These are phyloP conservation scores for Candida neerlandica DNA, from an alignment of 1,139 yeast genomes.

Conservation along the genomic window DNA sequence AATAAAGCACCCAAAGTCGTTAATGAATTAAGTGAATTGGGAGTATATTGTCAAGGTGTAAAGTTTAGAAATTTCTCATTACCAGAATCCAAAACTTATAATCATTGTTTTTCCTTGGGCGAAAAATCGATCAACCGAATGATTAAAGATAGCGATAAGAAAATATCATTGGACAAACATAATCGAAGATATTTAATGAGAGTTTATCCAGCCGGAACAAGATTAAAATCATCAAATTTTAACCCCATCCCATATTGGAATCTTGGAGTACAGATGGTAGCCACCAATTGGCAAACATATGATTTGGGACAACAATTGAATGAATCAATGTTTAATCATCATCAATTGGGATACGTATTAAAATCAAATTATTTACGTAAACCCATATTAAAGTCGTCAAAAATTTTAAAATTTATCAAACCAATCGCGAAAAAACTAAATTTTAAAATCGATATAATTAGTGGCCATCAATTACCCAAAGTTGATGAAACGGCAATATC, in stretches of 20 bases:
- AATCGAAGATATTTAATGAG: constrained; percentile 77
- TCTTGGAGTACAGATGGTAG: constrained; percentile 90
- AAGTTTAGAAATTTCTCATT: constrained; percentile 81
- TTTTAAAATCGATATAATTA: no score
- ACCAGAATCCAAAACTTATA: constrained; percentile 79
- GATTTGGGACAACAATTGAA: constrained; percentile 91
- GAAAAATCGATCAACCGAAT: constrained; percentile 69
- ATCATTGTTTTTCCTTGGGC: constrained; percentile 85
- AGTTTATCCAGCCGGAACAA: constrained; percentile 79
- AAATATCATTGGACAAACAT: constrained; percentile 66
- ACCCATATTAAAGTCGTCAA: constrained; percentile 27
- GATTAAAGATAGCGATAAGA: constrained; percentile 60
- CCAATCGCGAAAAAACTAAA: constrained; percentile 60
- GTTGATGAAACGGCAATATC: constrained; percentile 30
- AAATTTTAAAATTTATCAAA: constrained; percentile 23
- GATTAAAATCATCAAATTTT: constrained; percentile 80
- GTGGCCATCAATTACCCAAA: constrained; percentile 35
- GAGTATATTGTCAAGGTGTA: constrained; percentile 70
- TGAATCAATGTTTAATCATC: constrained; percentile 73
- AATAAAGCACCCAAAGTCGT: constrained; percentile 28
- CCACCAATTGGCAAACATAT: constrained; percentile 95
- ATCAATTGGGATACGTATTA: constrained; percentile 67
- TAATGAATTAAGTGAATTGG: constrained; percentile 59
- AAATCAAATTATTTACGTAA: constrained; percentile 60
- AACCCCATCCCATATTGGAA: constrained; percentile 80